A percentile compares a stretch with the other conserved stretches of the same genome.
Evolutionary conservation across 495 filamentous ascomycete genomes (phyloP).

Genomic region (Podospora pseudoanserina): DNA sequence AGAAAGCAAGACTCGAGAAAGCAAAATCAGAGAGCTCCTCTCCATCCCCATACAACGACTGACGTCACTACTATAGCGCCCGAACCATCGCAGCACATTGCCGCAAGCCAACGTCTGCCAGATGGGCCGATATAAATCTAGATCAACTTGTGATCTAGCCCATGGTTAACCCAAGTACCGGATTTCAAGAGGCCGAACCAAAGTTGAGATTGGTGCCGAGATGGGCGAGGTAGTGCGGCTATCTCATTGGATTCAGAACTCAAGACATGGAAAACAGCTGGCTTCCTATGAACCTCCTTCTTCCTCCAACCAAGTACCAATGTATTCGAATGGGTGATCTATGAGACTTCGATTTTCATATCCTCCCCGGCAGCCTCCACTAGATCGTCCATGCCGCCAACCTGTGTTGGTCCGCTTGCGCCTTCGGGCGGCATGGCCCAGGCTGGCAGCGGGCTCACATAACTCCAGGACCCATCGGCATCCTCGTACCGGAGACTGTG

Average conservation of each 20-base stretch:
- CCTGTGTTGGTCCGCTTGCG: slow-evolving; percentile 54
- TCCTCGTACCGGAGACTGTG: slow-evolving; percentile 88
- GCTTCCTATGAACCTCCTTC: background rate
- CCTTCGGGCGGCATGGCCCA: slow-evolving; percentile 81
- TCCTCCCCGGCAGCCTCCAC: slow-evolving; percentile 41
- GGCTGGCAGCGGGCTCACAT: slow-evolving; percentile 74
- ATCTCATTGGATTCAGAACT: background rate
- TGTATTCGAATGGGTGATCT: background rate
- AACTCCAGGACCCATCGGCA: slow-evolving; percentile 74
- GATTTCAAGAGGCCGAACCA: background rate
- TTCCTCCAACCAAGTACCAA: background rate
- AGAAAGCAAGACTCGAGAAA: no score
- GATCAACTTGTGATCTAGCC: background rate
- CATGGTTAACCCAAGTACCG: background rate
- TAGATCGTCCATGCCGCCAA: slow-evolving; percentile 52
- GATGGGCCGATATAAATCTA: background rate
- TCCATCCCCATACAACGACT: background rate
- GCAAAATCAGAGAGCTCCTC: no score
- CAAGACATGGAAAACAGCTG: background rate
- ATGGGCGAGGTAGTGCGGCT: background rate
- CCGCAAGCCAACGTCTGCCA: background rate
- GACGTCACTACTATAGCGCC: background rate
- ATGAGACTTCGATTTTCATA: slow-evolving; percentile 18
- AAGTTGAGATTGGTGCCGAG: background rate
- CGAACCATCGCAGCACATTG: background rate